Percentiles rank a stretch among this genome's conserved stretches.
Evolutionary conservation across 164 flowering plant genomes (phyloP).

Genomic region (Berberis vulgaris): DNA sequence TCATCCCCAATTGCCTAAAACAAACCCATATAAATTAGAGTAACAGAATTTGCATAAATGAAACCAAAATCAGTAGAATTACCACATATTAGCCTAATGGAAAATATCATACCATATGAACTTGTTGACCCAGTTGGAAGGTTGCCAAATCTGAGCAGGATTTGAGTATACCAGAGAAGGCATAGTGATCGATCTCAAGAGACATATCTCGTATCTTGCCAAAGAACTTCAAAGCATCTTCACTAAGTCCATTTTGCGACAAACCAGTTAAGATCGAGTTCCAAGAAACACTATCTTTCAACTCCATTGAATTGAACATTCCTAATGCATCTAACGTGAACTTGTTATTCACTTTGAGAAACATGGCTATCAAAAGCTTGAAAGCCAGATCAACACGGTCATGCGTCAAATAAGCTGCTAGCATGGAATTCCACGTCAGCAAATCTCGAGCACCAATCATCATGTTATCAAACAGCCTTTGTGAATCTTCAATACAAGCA

Average conservation of each 20-base stretch:
- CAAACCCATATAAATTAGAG: no score
- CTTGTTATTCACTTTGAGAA: slow-evolving; percentile 31
- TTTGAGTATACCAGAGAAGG: slow-evolving; percentile 60
- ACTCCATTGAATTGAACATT: slow-evolving; percentile 39
- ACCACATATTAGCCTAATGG: no score
- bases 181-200: slow-evolving; percentile 49
- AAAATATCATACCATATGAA: slow-evolving; percentile 23
- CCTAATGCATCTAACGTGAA: slow-evolving; percentile 50
- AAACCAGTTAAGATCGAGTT: slow-evolving; percentile 73
- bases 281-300: slow-evolving; percentile 73
- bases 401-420: slow-evolving; percentile 53
- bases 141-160: slow-evolving; percentile 80
- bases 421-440: slow-evolving; percentile 80
- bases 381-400: slow-evolving; percentile 28
- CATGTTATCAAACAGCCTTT: slow-evolving; percentile 31
- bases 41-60: no score
- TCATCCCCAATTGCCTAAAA: no score
- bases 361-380: slow-evolving; percentile 52
- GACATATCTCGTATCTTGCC: slow-evolving; percentile 31
- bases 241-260: slow-evolving; percentile 55
- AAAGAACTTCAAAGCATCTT: slow-evolving; percentile 58
- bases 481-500: slow-evolving; percentile 47
- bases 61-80: no score
- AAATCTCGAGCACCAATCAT: slow-evolving; percentile 33
- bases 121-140: slow-evolving; percentile 63